phyloP scores from a whole-genome alignment of 106 monocot species.

The Narthecium ossifragum region DNA sequence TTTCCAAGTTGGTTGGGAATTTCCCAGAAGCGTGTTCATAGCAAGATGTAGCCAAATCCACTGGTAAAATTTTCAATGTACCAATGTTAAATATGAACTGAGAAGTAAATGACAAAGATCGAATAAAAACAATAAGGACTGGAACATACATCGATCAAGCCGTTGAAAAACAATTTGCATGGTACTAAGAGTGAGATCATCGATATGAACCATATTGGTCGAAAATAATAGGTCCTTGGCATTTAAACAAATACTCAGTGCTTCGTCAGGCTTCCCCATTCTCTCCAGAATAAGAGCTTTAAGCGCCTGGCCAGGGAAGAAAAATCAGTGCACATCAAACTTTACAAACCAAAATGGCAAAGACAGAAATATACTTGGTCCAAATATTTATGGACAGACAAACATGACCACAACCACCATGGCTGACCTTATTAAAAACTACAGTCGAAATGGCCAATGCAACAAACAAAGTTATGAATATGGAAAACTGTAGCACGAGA shows the following conservation, averaged over 20 bases:
- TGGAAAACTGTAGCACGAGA: too few species aligned
- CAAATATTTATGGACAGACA: not conserved
- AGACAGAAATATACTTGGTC: not conserved
- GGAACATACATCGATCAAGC: constrained; percentile 66
- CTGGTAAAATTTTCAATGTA: constrained; percentile 29
- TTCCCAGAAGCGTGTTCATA: constrained; percentile 91
- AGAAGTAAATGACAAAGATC: not conserved
- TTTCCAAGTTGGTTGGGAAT: constrained; percentile 76
- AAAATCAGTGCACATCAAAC: not conserved
- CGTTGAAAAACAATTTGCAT: constrained; percentile 94
- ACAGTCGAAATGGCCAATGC: too few species aligned
- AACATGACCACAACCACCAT: too few species aligned
- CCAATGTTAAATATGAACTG: constrained; percentile 2
- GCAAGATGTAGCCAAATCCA: constrained; percentile 92
- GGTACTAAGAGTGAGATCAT: constrained; percentile 95
- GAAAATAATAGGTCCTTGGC: constrained; percentile 69
- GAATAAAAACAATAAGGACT: not conserved
- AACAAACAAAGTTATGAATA: too few species aligned
- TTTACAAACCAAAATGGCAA: not conserved
- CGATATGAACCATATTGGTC: constrained; percentile 45
- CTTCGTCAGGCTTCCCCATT: constrained; percentile 88
- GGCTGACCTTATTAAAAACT: too few species aligned
- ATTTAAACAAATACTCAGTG: constrained; percentile 61
- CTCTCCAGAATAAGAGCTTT: constrained; percentile 94
- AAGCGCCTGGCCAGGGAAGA: constrained; percentile 57